Evolutionary conservation across 129 eudicot genomes (phyloP).

Genomic region (Arctium lappa): DNA sequence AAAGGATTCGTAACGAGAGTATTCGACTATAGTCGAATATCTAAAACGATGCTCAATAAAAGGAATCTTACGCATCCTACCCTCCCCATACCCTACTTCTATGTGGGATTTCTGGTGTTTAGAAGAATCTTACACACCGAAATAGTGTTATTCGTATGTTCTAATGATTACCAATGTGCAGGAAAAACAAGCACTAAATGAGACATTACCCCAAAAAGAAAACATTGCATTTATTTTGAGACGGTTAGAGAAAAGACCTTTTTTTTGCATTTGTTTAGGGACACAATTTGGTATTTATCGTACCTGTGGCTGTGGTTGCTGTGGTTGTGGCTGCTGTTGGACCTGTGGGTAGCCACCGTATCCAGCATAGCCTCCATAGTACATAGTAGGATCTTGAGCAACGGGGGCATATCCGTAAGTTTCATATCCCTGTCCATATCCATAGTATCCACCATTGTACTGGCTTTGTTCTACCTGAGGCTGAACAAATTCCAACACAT

Average conservation of each 20-base stretch:
- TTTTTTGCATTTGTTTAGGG: background rate
- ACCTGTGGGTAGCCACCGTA: slow-evolving; percentile 66
- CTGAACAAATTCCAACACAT: slow-evolving; percentile 32
- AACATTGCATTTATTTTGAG: background rate
- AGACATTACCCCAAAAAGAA: background rate
- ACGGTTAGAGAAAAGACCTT: too few species aligned
- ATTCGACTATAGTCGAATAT: too few species aligned
- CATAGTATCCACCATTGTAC: slow-evolving; percentile 66
- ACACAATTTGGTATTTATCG: background rate
- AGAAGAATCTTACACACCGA: too few species aligned
- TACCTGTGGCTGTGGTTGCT: slow-evolving; percentile 36
- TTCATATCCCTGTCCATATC: slow-evolving; percentile 76
- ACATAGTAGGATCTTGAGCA: slow-evolving; percentile 75
- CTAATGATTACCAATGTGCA: background rate
- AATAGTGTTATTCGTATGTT: background rate
- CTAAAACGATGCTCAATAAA: too few species aligned
- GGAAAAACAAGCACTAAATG: background rate
- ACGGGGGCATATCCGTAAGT: slow-evolving; percentile 73
- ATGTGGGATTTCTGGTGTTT: too few species aligned
- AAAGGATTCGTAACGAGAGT: too few species aligned
- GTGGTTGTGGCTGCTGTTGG: slow-evolving; percentile 50
- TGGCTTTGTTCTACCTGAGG: slow-evolving; percentile 84
- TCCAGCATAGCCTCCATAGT: slow-evolving; percentile 77
- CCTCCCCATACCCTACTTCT: too few species aligned
- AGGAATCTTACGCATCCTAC: too few species aligned